These are phyloP conservation scores for Sporisorium reilianum DNA, from an alignment of 1,284 basidiomycete species.

Conservation along the genomic window DNA sequence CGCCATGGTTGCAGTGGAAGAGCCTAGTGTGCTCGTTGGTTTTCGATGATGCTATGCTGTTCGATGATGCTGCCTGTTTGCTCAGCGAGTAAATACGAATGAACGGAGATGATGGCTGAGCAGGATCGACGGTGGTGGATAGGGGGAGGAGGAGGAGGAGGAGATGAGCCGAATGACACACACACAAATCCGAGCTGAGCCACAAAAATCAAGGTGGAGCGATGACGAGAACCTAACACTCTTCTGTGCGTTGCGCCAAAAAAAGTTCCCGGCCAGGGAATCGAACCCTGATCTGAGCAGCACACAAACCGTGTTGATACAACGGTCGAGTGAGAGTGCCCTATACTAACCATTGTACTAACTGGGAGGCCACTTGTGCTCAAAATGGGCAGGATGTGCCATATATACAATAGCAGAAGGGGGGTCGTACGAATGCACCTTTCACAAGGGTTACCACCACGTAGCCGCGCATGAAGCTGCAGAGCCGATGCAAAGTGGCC, in stretches of 20 bases:
- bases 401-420: neutral
- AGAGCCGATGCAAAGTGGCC: conserved; percentile 6
- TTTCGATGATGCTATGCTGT: no score
- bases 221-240: no score
- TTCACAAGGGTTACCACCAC: conserved; percentile 17
- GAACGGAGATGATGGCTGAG: neutral
- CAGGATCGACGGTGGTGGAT: neutral
- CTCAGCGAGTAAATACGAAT: no score
- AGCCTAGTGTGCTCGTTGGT: no score
- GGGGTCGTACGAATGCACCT: neutral
- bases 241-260: neutral
- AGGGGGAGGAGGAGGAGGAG: no score
- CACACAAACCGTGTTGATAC: neutral
- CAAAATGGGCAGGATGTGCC: no score
- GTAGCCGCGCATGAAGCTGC: neutral
- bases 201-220: neutral
- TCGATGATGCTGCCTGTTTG: no score
- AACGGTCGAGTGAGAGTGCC: conserved; percentile 12
- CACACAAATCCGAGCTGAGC: neutral
- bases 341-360: conserved; percentile 34
- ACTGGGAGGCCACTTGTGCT: no score
- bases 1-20: conserved; percentile 28
- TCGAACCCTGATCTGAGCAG: conserved; percentile 54
- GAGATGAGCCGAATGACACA: neutral
- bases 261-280: conserved; percentile 49